Percentiles rank a stretch among this genome's conserved stretches.
Evolutionary conservation across 495 filamentous ascomycete genomes (phyloP).

Genomic region (Xylaria curta): DNA sequence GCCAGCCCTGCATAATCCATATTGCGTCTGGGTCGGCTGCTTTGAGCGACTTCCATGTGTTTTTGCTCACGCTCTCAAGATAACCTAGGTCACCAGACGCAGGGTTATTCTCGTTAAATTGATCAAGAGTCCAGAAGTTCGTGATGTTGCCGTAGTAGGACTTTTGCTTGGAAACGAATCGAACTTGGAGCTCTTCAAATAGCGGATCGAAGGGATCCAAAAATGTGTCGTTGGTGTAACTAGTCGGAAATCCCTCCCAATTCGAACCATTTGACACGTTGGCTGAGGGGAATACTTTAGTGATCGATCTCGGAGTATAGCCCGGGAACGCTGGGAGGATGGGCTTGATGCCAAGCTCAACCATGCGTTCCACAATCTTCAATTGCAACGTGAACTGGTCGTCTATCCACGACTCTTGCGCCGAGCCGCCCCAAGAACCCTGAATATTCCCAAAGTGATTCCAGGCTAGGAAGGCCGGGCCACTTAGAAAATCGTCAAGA

Average conservation of each 20-base stretch:
- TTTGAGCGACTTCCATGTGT: conserved; percentile 55
- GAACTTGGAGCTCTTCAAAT: conserved; percentile 53
- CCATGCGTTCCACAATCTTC: conserved; percentile 57
- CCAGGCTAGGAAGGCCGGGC: conserved; percentile 63
- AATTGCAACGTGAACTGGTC: conserved; percentile 55
- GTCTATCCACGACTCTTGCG: conserved; percentile 56
- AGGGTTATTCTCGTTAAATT: conserved; percentile 61
- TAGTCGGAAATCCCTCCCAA: conserved; percentile 51
- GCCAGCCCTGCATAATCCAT: conserved; percentile 65
- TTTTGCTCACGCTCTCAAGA: conserved; percentile 53
- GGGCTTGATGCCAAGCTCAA: conserved; percentile 62
- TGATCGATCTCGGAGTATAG: conserved; percentile 52
- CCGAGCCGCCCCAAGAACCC: conserved; percentile 53
- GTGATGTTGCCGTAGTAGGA: conserved; percentile 58
- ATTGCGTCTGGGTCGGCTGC: conserved; percentile 55
- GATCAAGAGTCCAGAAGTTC: conserved; percentile 59
- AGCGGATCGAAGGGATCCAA: conserved; percentile 56
- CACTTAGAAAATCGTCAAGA: conserved; percentile 54
- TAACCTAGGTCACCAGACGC: conserved; percentile 54
- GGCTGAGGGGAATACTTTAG: conserved; percentile 50
- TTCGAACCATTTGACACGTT: conserved; percentile 53
- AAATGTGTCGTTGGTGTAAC: conserved; percentile 58
- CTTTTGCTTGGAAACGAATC: conserved; percentile 57
- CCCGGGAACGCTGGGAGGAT: conserved; percentile 57
- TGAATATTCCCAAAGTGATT: conserved; percentile 64